These are phyloP conservation scores for Agapanthus africanus DNA, from an alignment of 106 monocot species.

Conservation along the genomic window DNA sequence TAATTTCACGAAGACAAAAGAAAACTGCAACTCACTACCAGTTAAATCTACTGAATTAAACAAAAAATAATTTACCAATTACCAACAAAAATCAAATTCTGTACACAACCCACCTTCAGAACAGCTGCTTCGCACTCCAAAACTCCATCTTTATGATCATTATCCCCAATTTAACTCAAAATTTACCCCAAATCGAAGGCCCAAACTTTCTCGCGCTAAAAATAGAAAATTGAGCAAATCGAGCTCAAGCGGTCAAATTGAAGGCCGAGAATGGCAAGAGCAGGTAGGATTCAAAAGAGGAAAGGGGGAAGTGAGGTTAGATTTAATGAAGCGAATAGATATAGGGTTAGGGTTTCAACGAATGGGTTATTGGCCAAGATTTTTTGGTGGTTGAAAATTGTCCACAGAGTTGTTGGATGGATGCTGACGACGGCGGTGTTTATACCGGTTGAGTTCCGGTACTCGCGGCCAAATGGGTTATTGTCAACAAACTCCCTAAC, in stretches of 20 bases:
- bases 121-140: background rate
- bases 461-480: background rate
- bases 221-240: background rate
- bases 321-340: background rate
- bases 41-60: no score
- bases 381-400: no score
- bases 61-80: no score
- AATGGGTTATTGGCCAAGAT: no score
- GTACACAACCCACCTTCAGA: background rate
- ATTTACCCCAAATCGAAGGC: no score
- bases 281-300: background rate
- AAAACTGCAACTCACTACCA: background rate
- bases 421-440: background rate
- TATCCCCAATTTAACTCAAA: background rate
- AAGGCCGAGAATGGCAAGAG: background rate
- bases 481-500: background rate
- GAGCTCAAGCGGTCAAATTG: background rate
- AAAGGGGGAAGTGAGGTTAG: background rate
- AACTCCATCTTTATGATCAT: background rate
- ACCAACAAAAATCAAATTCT: background rate
- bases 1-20: background rate
- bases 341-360: background rate
- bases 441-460: background rate
- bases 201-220: no score
- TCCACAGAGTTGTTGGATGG: background rate